phyloP scores from a whole-genome alignment of 208 protist species.

The Leishmania guyanensis region DNA sequence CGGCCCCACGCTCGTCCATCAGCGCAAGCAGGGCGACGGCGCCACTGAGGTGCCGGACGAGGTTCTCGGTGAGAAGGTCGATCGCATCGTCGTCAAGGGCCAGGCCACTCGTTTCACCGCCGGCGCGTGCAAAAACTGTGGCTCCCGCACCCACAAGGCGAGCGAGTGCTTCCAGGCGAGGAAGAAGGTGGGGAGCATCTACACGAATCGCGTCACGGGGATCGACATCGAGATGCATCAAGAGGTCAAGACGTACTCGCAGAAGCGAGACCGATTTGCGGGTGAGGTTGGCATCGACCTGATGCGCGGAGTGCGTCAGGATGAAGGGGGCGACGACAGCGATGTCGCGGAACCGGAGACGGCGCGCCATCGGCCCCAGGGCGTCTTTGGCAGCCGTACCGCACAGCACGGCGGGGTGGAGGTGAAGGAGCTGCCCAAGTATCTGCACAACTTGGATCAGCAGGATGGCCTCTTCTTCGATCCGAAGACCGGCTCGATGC shows the following conservation, averaged over 20 bases:
- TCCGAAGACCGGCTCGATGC: constrained; percentile 87
- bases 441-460: constrained; percentile 82
- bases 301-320: constrained; percentile 35
- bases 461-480: constrained; percentile 75
- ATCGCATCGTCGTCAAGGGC: constrained; percentile 50
- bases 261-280: constrained; percentile 80
- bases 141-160: constrained; percentile 96
- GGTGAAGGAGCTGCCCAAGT: constrained; percentile 85
- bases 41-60: constrained; percentile 15
- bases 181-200: constrained; percentile 75
- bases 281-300: constrained; percentile 69
- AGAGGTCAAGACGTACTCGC: constrained; percentile 42
- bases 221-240: constrained; percentile 40
- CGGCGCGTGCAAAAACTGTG: constrained; percentile 99
- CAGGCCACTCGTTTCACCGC: constrained; percentile 91
- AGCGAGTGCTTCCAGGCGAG: constrained; percentile 94
- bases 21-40: constrained; percentile 49
- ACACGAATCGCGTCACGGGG: constrained; percentile 69
- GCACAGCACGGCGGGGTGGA: constrained; percentile 75
- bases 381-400: constrained; percentile 55
- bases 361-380: constrained; percentile 21
- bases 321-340: constrained; percentile 11
- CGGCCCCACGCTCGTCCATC: constrained; percentile 91
- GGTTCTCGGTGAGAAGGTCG: constrained; percentile 45
- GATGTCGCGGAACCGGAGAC: constrained; percentile 5